phyloP scores from a whole-genome alignment of 345 rosid genomes.

The Ceriops zippeliana region DNA sequence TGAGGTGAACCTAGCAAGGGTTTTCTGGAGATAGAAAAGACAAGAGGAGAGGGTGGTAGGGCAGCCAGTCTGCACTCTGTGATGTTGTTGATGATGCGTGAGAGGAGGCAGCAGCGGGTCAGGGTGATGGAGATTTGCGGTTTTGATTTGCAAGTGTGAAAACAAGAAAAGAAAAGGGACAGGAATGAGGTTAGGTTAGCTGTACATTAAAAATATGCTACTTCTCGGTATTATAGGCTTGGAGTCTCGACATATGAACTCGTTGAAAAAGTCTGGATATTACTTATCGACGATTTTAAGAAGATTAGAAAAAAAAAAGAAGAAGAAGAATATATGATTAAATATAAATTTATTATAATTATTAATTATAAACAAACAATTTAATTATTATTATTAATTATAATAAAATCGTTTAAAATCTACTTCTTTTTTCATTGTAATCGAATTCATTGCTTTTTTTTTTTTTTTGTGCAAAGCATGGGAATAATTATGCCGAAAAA shows the following conservation, averaged over 20 bases:
- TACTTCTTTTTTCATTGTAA: neutral
- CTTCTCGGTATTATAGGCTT: too few relatives aligned
- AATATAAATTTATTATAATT: neutral
- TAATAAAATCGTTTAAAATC: neutral
- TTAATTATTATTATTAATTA: neutral
- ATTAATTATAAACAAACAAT: neutral
- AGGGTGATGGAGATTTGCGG: conserved; percentile 26
- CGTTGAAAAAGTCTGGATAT: neutral
- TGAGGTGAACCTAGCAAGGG: conserved; percentile 21
- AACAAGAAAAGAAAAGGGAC: conserved; percentile 1
- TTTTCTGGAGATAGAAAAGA: conserved; percentile 9
- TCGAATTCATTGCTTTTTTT: neutral
- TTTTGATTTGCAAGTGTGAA: conserved; percentile 34
- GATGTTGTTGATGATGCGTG: conserved; percentile 6
- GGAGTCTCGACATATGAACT: neutral
- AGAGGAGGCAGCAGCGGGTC: conserved; percentile 12
- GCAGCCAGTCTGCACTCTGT: neutral
- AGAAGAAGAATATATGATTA: too few relatives aligned
- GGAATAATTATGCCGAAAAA: too few relatives aligned
- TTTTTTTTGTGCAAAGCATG: too few relatives aligned
- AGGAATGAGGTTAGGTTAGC: too few relatives aligned
- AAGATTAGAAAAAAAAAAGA: neutral
- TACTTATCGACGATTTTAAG: neutral
- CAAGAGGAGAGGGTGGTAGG: neutral
- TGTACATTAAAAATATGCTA: too few relatives aligned